Evolutionary conservation across 176 grass and related monocot genomes (phyloP), one percentile per base, ranked within the genome.

Genomic region (Lolium multiflorum): DNA sequence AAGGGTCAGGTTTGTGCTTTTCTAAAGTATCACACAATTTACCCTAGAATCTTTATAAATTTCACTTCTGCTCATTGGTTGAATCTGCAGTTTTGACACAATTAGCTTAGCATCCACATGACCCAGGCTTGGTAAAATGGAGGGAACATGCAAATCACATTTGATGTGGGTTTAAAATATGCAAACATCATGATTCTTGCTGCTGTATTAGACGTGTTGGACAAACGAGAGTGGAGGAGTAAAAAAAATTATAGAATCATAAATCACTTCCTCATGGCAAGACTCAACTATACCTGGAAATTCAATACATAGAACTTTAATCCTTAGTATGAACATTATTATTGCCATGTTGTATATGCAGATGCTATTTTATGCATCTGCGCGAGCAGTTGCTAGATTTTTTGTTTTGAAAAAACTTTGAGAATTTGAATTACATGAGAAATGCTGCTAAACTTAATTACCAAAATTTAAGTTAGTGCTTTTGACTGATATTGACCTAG

Each of bases 1-100:
- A 98, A 98, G 89, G 95, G 95, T 31, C 95, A 98, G 95, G 95
- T 92, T 59, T 41, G 83, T 89, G 59, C 24, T 79, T 18, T 73
- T 76, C 20, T 79, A 73, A 1, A 51, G 50, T 21, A 74, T 24
- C 41, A 46, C 38, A 59, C 46, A 51, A 70, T 65, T 81, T 72
- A 81, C 72, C 83, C 7, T 58, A 84, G 84, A 77, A 64, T 79
- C 5, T 65, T 76, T 60, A 38, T 56, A 50, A 18, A 14, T 15
- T 81, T 80, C 71, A 55, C 57, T 81, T 56, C 26, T 65, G 47
- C 24, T 74, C 55, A 66, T 38, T 38, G 20, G 47, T 81, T 24
- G 63, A 18, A 44, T 82, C 37, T 71, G 68, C 39, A 71, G 38
- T 44, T 71, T 78, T n/a, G 15, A 69, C 15, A 82, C 11, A 82